These are phyloP conservation scores for Rubia tinctorum DNA, from an alignment of 305 asterid species.

Conservation along the genomic window DNA sequence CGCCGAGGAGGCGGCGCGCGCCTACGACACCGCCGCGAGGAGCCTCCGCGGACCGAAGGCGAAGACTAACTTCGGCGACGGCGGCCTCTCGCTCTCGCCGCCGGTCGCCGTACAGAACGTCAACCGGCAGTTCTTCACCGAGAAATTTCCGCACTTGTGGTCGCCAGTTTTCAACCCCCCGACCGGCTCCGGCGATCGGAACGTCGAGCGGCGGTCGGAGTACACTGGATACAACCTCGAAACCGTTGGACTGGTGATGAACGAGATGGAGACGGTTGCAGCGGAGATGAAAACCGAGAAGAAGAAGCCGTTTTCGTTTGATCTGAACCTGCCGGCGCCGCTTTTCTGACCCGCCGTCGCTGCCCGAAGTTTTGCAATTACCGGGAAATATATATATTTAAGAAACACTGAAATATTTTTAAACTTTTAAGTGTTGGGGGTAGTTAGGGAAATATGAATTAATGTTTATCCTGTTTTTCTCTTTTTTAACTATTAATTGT, in stretches of 20 bases:
- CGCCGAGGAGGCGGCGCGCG: constrained; percentile 70
- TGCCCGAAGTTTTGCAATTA: neutral
- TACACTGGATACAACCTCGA: constrained; percentile 42
- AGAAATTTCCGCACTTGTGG: constrained; percentile 24
- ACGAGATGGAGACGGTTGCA: constrained; percentile 34
- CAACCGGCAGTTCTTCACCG: neutral
- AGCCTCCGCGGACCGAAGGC: constrained; percentile 61
- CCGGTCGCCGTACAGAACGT: neutral
- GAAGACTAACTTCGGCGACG: constrained; percentile 46
- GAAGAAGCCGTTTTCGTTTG: constrained; percentile 51
- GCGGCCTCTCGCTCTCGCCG: constrained; percentile 18
- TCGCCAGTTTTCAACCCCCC: constrained; percentile 20
- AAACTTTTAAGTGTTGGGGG: constrained; percentile 8
- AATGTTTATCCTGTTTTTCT: neutral
- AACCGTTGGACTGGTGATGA: constrained; percentile 31
- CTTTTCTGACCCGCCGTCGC: constrained; percentile 28
- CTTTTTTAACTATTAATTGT: neutral
- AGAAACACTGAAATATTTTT: neutral
- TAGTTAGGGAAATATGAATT: neutral
- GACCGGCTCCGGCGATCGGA: neutral
- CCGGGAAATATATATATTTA: neutral
- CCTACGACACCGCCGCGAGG: constrained; percentile 61
- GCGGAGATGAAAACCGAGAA: constrained; percentile 20
- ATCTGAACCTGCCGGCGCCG: constrained; percentile 64
- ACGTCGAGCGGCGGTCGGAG: constrained; percentile 28